Conservation (phyloP, 495 filamentous ascomycete genomes). For the Venustampulla echinocandica region DNA sequence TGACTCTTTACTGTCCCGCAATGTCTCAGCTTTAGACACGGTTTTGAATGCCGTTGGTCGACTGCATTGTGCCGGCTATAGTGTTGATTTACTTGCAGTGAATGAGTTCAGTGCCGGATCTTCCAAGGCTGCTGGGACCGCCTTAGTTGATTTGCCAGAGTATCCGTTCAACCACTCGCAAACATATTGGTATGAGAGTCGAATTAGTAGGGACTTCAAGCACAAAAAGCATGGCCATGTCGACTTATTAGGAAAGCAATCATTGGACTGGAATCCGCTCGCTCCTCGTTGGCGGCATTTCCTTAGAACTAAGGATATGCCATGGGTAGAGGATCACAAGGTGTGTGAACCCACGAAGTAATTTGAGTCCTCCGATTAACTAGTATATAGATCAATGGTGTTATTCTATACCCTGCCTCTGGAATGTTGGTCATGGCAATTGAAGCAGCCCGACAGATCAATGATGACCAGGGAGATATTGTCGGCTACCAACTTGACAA, state of each 20-base stretch:
- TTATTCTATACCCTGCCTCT: conserved; percentile 27
- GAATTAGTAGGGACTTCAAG: conserved; percentile 24
- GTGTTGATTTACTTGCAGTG: conserved; percentile 25
- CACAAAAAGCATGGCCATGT: conserved; percentile 21
- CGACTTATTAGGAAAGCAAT: conserved; percentile 25
- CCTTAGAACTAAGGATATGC: conserved; percentile 12
- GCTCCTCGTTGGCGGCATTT: conserved; percentile 29
- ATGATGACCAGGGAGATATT: neutral
- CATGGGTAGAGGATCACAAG: conserved; percentile 22
- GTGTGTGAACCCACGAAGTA: conserved; percentile 21
- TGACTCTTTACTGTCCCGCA: conserved; percentile 32
- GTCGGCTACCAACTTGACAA: neutral
- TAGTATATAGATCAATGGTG: conserved; percentile 4
- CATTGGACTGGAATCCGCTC: conserved; percentile 18
- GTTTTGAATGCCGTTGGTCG: conserved; percentile 33
- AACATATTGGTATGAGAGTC: conserved; percentile 26
- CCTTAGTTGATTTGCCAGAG: conserved; percentile 23
- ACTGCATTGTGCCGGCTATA: conserved; percentile 12
- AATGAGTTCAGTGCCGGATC: too few species aligned
- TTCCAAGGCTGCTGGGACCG: neutral
- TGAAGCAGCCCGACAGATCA: conserved; percentile 19
- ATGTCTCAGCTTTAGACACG: conserved; percentile 36
- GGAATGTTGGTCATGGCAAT: conserved; percentile 36
- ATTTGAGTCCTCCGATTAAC: neutral
- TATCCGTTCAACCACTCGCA: conserved; percentile 29